Base-by-base conservation (phyloP, 768 basidiomycete species). In the Candolleomyces eurysporus region DNA sequence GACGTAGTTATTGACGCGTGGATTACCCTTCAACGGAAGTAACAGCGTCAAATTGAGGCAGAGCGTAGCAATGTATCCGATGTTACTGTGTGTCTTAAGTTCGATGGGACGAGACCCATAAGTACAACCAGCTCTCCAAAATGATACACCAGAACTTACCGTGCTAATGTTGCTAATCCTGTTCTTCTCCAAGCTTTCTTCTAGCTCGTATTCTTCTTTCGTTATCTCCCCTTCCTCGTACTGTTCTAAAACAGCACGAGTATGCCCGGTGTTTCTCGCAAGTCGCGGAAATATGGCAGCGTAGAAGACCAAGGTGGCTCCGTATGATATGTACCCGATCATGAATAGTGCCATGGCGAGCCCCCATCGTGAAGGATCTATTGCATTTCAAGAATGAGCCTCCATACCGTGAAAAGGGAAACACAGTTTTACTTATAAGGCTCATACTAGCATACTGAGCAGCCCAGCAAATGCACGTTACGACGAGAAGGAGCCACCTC, bases 91-190 rank as follows among this genome's bases (percentile, higher is more conserved):
- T 56, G 80, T 84, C 91, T 91, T 56, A 43, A 6, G 26, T 26
- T 26, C 4, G 26, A 4, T 26, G 56, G 3, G 21, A 48, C 30
- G n/a, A 57, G 54, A 36, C 2, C 36, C 8, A 5, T 36, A 30
- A 42, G 26, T 42, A 16, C 22, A 51, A 40, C 31, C 10, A 4
- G 8, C 45, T 26, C 48, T 19, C 5, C 22, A 21, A 50, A 22
- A 30, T 21, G 51, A 59, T n/a, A 19, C 30, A 21, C n/a, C 16
- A 65, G 5, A 13, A 7, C 81, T 52, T 51, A 91, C 91, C 48
- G 89, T 92, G 68, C 88, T 90, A 64, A 92, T 90, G 66, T 92
- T 93, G 68, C 91, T 91, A 61, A 94, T 89, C 63, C 87, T 76
- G 63, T 92, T 94, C 81, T 92, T 92, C 75, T 93, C 90, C 48